These are phyloP conservation scores for Citrus maxima DNA, from an alignment of 345 rosid genomes.

Conservation along the genomic window DNA sequence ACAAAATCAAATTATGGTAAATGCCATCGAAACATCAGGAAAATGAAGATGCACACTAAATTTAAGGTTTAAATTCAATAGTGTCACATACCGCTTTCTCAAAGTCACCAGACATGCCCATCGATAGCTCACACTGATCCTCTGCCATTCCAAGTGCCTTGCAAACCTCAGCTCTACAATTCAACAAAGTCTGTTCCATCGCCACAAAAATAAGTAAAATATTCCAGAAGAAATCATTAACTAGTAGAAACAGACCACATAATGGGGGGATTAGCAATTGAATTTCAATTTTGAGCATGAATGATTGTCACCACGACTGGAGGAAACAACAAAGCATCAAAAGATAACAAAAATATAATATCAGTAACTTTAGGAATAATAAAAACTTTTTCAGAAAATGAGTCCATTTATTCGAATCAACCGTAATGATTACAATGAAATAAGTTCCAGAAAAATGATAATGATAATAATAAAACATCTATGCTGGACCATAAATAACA, in stretches of 20 bases:
- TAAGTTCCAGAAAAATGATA: neutral
- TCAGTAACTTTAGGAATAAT: neutral
- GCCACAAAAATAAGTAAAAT: slow-evolving; percentile 4
- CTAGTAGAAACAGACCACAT: neutral
- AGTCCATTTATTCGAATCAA: neutral
- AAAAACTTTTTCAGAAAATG: neutral
- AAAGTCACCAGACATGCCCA: slow-evolving; percentile 96
- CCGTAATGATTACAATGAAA: neutral
- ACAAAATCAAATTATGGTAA: neutral
- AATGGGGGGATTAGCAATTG: neutral
- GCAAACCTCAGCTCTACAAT: slow-evolving; percentile 75
- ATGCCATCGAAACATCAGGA: neutral
- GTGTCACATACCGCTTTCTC: slow-evolving; percentile 67
- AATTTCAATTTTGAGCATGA: neutral
- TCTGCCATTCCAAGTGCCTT: slow-evolving; percentile 69
- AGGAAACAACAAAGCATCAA: neutral
- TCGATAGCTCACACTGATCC: slow-evolving; percentile 80
- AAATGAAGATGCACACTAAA: neutral
- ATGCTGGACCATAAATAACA: neutral
- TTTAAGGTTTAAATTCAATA: neutral
- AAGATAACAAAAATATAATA: neutral
- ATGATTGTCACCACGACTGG: neutral
- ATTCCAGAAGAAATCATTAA: neutral
- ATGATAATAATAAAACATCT: neutral
- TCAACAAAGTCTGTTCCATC: slow-evolving; percentile 52